phyloP scores from a whole-genome alignment of 2,329 filamentous ascomycete species.

The Paracamarosporium sp. region DNA sequence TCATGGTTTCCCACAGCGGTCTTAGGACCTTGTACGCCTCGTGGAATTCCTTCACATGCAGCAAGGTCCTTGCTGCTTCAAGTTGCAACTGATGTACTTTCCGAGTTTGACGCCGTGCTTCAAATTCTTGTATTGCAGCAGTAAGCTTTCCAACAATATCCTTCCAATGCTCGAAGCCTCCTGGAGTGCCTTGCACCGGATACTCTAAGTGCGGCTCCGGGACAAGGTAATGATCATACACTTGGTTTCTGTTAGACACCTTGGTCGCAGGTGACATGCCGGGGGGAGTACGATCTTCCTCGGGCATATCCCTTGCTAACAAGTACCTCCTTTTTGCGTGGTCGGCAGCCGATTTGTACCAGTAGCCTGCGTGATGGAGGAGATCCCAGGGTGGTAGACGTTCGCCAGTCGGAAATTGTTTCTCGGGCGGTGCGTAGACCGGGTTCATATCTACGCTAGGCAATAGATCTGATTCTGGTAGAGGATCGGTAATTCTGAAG shows the following conservation, averaged over 20 bases:
- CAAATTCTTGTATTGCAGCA: constrained; percentile 58
- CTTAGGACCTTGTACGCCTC: constrained; percentile 60
- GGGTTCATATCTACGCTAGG: constrained; percentile 36
- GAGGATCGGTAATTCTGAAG: constrained; percentile 42
- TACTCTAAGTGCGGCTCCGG: constrained; percentile 65
- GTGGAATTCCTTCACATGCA: constrained; percentile 56
- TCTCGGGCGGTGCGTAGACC: constrained; percentile 59
- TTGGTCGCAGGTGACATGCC: constrained; percentile 63
- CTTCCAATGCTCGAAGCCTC: constrained; percentile 59
- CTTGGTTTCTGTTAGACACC: constrained; percentile 59
- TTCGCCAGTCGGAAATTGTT: constrained; percentile 56
- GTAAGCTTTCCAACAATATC: constrained; percentile 58
- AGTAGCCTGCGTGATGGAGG: constrained; percentile 69
- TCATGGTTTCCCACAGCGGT: constrained; percentile 62
- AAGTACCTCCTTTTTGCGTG: constrained; percentile 58
- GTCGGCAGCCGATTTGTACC: constrained; percentile 61
- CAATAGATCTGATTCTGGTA: constrained; percentile 30
- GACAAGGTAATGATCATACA: constrained; percentile 67
- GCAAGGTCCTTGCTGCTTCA: constrained; percentile 62
- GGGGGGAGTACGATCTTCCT: constrained; percentile 64
- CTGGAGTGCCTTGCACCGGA: constrained; percentile 49
- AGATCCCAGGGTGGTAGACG: constrained; percentile 63
- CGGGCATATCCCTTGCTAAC: constrained; percentile 62
- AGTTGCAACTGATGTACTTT: constrained; percentile 62
- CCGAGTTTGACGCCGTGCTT: constrained; percentile 59